Base-by-base conservation (phyloP, 2,329 filamentous ascomycete genomes). In the Trichoderma sp. region DNA sequence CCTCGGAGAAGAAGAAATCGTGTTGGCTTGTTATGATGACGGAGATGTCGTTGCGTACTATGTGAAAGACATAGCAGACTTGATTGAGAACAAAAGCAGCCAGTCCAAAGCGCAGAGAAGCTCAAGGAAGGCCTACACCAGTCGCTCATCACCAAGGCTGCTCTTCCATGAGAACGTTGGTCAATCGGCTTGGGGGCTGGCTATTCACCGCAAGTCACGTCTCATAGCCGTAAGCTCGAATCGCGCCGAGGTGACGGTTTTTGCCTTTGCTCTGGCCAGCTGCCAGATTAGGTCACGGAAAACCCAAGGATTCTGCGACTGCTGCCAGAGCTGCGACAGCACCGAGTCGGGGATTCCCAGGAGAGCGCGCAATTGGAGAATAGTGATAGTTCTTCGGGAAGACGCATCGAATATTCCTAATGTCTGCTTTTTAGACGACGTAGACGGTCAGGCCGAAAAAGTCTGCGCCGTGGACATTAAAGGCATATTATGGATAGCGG, bases 151-250 rank as follows among this genome's bases (percentile, higher is more conserved):
- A 5, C 73, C 82, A 70, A 75, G 73, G 67, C 82, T 82, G 0
- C 92, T 97, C 75, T 92, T 97, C 69, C 87, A 89, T 70, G 87
- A 91, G 47, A 94, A 92, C 76, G 93, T 97, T 2, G 87, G 88
- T 1, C 82, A 81, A 29, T 95, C 92, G 70, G 95, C 94, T 2
- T 99, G 96, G 96, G 96, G 95, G 0, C 80, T 97, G 59, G 91
- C 93, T 8, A 86, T 97, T 13, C 95, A 98, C 77, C 86, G 88
- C 71, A 83, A 89, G 71, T 93, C 92, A n/a, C 89, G 94, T 0
- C 83, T 97, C 71, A 91, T 99, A 71, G 96, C 95, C 0, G 90
- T 96, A 49, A 92, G 92, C 74, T 89, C 92, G 0, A 99, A 99
- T 77, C 87, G 85, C 4, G 76, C 77, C 63, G 84, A 86, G 71